Percentiles rank a stretch among this genome's conserved stretches.
Evolutionary conservation across 768 basidiomycete species (phyloP).

Genomic region (Kwoniella dejecticola): DNA sequence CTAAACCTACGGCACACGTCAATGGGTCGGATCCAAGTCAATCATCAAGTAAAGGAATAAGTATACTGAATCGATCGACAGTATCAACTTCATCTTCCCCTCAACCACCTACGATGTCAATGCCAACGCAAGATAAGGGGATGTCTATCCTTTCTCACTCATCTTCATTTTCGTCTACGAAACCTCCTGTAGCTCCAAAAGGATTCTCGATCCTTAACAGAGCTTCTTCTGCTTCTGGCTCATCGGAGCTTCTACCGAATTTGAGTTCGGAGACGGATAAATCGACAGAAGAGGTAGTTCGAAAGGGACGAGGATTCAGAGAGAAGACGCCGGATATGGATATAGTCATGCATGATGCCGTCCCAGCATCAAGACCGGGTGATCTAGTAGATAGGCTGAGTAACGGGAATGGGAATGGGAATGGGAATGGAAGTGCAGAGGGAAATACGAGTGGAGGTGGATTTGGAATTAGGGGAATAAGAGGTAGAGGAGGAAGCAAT

Average conservation of each 20-base stretch:
- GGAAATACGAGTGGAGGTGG: background rate
- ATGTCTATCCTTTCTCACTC: too few species aligned
- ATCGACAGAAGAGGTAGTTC: conserved; percentile 22
- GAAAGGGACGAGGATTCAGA: conserved; percentile 39
- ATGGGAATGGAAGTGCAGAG: too few species aligned
- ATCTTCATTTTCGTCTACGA: too few species aligned
- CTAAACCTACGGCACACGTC: too few species aligned
- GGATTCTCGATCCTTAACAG: background rate
- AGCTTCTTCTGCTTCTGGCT: background rate
- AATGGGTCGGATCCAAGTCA: too few species aligned
- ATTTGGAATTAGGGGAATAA: conserved; percentile 3
- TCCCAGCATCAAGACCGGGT: too few species aligned
- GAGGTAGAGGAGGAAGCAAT: background rate
- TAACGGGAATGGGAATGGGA: background rate
- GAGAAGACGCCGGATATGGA: conserved; percentile 19
- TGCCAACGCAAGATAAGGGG: background rate
- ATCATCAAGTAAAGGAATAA: too few species aligned
- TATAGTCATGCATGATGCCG: conserved; percentile 24
- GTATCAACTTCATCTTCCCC: background rate
- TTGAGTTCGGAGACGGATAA: conserved; percentile 7
- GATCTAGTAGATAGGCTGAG: conserved; percentile 1
- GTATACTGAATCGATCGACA: background rate
- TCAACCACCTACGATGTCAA: background rate
- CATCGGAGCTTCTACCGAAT: background rate
- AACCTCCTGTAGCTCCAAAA: too few species aligned